Evolutionary conservation across 768 basidiomycete species (phyloP), one percentile per base, ranked within the genome.

Genomic region (Suillus tomentosus): DNA sequence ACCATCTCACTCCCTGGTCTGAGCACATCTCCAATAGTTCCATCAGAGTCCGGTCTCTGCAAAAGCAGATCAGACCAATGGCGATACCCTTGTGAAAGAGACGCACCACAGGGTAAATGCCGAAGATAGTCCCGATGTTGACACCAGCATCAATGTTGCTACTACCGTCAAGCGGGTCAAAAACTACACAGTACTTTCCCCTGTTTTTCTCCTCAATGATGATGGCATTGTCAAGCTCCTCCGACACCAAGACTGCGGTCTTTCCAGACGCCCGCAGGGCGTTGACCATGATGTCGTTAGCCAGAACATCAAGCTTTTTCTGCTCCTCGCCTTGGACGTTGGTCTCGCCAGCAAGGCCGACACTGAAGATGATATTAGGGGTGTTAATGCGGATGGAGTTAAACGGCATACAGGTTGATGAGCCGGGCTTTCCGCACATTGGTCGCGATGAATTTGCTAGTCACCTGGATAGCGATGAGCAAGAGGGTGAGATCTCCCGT

Each of bases 251-350:
- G 15, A 99, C 97, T 15, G 95, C 91, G 8, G 90, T 93, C 85
- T 95, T 97, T 61, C 97, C 95, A n/a, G 93, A 96, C 3, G 96
- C 96, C 48, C 94, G 87, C 40, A 99, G 86, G 55, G 96, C 90
- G 73, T 98, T 98, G 71, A 99, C 86, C 97, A 99, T 99, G 84
- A 99, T 99, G 76, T 99, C 96, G 76, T 99, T 98, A 15, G 95
- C 92, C 39, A 97, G 82, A n/a, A 97, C 90, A 73, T 97, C 96
- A 61, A 99, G 85, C 80, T 99, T 99, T 85, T 99, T 99, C 84
- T 99, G 97, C 73, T 99, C 97, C 77, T 99, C 97, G 24, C 97
- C 97, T 78, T 96, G 94, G 9, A 96, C 90, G 74, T 99, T 99
- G 34, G 92, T 92, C 73, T 96, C 95, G 17, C 97, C 97, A 17